Conservation (phyloP, 257 asterid species). For the Capsicum rhomboideum region DNA sequence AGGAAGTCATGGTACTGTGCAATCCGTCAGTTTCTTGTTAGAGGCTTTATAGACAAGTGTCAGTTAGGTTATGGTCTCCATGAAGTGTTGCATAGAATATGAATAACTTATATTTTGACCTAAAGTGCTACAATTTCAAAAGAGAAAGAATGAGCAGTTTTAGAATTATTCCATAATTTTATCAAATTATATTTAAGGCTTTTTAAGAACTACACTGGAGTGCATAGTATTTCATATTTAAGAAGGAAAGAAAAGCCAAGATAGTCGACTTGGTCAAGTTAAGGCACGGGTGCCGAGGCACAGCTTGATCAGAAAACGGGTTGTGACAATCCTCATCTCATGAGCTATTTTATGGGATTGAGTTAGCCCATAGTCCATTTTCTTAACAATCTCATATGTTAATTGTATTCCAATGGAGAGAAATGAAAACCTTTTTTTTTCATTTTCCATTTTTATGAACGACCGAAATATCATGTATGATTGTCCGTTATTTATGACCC, state of each 20-base stretch:
- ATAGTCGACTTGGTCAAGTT: not conserved
- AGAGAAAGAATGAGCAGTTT: not conserved
- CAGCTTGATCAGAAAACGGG: not conserved
- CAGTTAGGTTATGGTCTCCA: not conserved
- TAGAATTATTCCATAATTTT: not conserved
- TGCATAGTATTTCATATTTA: not conserved
- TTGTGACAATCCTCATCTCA: not conserved
- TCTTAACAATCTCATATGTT: not conserved
- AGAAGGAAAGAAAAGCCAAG: not conserved
- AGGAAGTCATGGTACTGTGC: not conserved
- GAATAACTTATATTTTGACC: not conserved
- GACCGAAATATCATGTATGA: not conserved
- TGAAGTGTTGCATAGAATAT: not conserved
- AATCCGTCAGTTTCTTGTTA: not conserved
- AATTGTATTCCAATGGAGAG: not conserved
- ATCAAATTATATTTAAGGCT: not conserved
- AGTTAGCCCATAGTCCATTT: not conserved
- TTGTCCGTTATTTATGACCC: not conserved
- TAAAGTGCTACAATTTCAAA: not conserved
- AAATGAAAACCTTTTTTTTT: not conserved
- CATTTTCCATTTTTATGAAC: not conserved
- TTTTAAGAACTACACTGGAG: not conserved
- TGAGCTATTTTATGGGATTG: not conserved
- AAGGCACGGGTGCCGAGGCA: not conserved
- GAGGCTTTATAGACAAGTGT: not conserved